These are phyloP conservation scores for Hypoxylon sp. DNA, from an alignment of 2,329 filamentous ascomycete genomes.

Conservation along the genomic window DNA sequence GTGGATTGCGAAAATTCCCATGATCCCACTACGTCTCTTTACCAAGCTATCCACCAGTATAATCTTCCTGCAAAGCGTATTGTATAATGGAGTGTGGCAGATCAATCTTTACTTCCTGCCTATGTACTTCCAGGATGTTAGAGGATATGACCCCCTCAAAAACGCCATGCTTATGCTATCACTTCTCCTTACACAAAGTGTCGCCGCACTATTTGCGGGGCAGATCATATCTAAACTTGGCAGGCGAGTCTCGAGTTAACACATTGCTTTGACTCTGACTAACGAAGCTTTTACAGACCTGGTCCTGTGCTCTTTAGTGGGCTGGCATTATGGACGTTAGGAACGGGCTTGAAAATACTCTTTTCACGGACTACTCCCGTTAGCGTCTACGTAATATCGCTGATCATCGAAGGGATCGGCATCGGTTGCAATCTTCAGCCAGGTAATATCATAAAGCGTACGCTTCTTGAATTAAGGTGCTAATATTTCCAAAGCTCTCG, in stretches of 20 bases:
- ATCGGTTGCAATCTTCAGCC: slow-evolving; percentile 52
- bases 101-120: slow-evolving; percentile 57
- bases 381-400: slow-evolving; percentile 41
- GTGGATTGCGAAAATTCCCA: slow-evolving; percentile 42
- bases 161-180: slow-evolving; percentile 49
- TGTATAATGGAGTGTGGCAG: slow-evolving; percentile 67
- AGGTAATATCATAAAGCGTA: slow-evolving; percentile 26
- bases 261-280: neutral
- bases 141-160: slow-evolving; percentile 45
- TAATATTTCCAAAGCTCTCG: slow-evolving; percentile 44
- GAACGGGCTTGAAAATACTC: slow-evolving; percentile 48
- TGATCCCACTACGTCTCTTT: slow-evolving; percentile 45
- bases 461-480: neutral
- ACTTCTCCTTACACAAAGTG: slow-evolving; percentile 46
- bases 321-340: slow-evolving; percentile 48
- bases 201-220: slow-evolving; percentile 45
- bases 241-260: slow-evolving; percentile 37
- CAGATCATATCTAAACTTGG: slow-evolving; percentile 46
- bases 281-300: slow-evolving; percentile 4
- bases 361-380: slow-evolving; percentile 45
- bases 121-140: slow-evolving; percentile 49
- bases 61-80: slow-evolving; percentile 52
- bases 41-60: slow-evolving; percentile 32
- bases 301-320: slow-evolving; percentile 46
- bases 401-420: slow-evolving; percentile 50